phyloP scores from a whole-genome alignment of 495 filamentous ascomycete species.

The Parathielavia appendiculata region DNA sequence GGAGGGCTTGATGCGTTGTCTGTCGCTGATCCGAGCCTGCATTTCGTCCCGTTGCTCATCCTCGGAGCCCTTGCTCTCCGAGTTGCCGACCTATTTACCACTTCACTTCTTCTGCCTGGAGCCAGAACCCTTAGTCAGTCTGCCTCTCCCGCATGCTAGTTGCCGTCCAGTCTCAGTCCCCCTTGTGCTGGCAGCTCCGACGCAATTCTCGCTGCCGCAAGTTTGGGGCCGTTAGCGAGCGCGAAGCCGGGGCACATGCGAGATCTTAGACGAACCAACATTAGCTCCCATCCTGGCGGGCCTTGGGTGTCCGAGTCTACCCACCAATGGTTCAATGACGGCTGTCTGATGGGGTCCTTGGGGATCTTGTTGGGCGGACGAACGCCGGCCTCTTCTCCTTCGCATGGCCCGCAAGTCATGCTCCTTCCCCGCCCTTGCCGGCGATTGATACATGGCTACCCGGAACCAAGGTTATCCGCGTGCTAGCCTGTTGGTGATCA shows the following conservation, averaged over 20 bases:
- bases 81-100: neutral
- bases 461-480: slow-evolving; percentile 7
- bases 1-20: slow-evolving; percentile 36
- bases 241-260: slow-evolving; percentile 20
- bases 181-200: slow-evolving; percentile 10
- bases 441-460: slow-evolving; percentile 8
- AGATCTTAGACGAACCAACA: slow-evolving; percentile 15
- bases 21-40: slow-evolving; percentile 5
- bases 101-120: slow-evolving; percentile 1
- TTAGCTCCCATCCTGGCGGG: slow-evolving; percentile 25
- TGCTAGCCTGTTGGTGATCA: neutral
- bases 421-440: slow-evolving; percentile 23
- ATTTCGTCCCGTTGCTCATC: slow-evolving; percentile 18
- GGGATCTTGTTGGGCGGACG: slow-evolving; percentile 18
- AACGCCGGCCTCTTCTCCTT: slow-evolving; percentile 21
- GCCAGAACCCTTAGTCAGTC: neutral
- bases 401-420: slow-evolving; percentile 33
- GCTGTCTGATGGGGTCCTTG: slow-evolving; percentile 14
- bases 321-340: slow-evolving; percentile 23
- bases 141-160: neutral
- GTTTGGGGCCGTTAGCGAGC: slow-evolving; percentile 12
- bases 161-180: neutral
- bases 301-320: slow-evolving; percentile 23
- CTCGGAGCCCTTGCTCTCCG: neutral
- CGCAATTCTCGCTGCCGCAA: slow-evolving; percentile 20